These are phyloP conservation scores for Aspergillus quadrilineatus DNA, from an alignment of 2,329 filamentous ascomycete species.

Conservation along the genomic window DNA sequence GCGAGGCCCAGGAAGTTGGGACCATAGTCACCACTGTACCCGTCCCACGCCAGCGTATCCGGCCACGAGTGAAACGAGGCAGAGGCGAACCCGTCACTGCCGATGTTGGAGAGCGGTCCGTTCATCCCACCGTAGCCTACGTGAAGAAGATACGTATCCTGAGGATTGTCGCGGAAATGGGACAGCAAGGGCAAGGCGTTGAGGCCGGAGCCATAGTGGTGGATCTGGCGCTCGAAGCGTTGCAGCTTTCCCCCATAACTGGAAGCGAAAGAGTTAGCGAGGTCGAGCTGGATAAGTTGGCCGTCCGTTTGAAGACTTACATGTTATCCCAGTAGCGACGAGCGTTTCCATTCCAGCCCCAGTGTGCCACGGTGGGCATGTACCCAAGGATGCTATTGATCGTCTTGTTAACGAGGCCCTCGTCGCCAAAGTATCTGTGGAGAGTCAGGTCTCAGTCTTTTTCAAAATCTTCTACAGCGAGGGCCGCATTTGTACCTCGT, in stretches of 20 bases:
- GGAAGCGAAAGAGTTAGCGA: not conserved
- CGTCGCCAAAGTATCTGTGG: constrained; percentile 51
- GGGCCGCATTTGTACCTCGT: constrained; percentile 19
- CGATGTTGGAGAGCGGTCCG: constrained; percentile 57
- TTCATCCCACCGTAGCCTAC: constrained; percentile 56
- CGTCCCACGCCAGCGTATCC: constrained; percentile 57
- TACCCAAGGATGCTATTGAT: constrained; percentile 57
- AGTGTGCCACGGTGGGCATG: constrained; percentile 59
- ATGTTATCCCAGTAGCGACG: constrained; percentile 62
- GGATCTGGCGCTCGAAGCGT: constrained; percentile 52
- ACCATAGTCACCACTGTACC: constrained; percentile 59
- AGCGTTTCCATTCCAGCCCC: constrained; percentile 64
- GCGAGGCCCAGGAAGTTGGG: constrained; percentile 54
- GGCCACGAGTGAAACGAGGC: constrained; percentile 60
- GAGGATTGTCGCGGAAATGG: constrained; percentile 49
- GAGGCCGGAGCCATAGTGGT: constrained; percentile 61
- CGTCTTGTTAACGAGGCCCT: constrained; percentile 51
- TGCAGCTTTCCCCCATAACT: constrained; percentile 44
- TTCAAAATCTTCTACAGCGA: not conserved
- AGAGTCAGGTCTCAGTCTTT: not conserved
- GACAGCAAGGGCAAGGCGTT: constrained; percentile 57
- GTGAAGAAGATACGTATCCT: constrained; percentile 53
- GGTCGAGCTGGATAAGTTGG: no score
- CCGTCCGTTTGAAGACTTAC: constrained; percentile 9
- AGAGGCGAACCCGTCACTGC: constrained; percentile 54